Conservation (phyloP, 768 basidiomycete species). For the Leccinum sublutescens region DNA sequence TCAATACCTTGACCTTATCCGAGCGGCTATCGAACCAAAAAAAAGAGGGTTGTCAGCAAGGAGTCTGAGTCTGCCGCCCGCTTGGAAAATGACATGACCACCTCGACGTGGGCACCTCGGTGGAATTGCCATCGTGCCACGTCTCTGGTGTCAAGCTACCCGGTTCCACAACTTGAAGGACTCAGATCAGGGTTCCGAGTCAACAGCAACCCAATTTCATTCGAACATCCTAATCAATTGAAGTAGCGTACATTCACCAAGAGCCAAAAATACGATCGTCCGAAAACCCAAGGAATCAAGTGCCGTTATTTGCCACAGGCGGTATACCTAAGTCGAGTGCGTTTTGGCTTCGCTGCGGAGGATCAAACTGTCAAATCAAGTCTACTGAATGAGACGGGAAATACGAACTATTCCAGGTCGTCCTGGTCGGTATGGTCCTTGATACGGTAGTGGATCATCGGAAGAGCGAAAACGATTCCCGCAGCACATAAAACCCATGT, state of each 20-base stretch:
- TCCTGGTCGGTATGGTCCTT: conserved; percentile 54
- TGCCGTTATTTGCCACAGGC: neutral
- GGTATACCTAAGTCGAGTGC: neutral
- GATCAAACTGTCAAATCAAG: conserved; percentile 1
- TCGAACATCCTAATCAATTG: neutral
- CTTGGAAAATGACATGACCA: neutral
- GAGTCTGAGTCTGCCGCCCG: neutral
- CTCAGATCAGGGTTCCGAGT: neutral
- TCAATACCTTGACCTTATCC: neutral
- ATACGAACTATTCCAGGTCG: conserved; percentile 49
- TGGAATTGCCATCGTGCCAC: neutral
- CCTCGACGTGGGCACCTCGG: neutral
- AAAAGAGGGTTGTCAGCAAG: neutral
- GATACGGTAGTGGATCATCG: conserved; percentile 72
- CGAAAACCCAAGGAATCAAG: neutral
- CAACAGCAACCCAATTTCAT: neutral
- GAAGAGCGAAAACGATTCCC: conserved; percentile 64
- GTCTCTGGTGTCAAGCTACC: neutral
- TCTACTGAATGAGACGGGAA: neutral
- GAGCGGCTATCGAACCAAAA: too few relatives aligned
- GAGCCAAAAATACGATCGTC: neutral
- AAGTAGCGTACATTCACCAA: neutral
- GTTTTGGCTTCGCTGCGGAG: conserved; percentile 14
- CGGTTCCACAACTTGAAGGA: neutral
- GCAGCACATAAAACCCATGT: conserved; percentile 71